phyloP scores from a whole-genome alignment of 371 early-diverging fungal genomes.

The Circinella umbellata region DNA sequence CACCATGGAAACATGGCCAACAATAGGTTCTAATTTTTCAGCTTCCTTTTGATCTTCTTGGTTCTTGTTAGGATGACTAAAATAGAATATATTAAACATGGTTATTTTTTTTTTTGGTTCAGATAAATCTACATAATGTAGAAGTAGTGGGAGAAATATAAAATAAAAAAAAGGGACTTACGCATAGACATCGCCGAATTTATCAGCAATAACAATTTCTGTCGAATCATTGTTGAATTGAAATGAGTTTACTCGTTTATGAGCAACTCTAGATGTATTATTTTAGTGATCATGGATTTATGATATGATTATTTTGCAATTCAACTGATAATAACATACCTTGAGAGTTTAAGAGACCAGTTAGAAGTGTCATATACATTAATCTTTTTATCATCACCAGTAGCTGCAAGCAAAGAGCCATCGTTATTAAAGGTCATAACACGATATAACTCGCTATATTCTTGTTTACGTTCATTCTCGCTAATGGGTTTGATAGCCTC shows the following conservation, averaged over 20 bases:
- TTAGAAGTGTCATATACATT: slow-evolving; percentile 68
- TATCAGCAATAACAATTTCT: slow-evolving; percentile 84
- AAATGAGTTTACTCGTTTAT: slow-evolving; percentile 75
- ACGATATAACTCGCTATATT: slow-evolving; percentile 54
- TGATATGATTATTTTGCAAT: no score
- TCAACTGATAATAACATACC: slow-evolving; percentile 28
- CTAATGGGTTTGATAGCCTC: slow-evolving; percentile 38
- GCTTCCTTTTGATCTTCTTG: slow-evolving; percentile 32
- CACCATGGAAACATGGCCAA: slow-evolving; percentile 95
- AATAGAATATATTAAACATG: not conserved
- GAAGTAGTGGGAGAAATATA: no score
- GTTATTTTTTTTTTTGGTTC: no score
- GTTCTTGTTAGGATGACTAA: slow-evolving; percentile 39
- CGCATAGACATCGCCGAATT: slow-evolving; percentile 94
- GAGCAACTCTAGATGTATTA: slow-evolving; percentile 42
- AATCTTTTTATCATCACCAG: slow-evolving; percentile 76
- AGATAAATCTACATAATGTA: no score
- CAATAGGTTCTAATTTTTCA: slow-evolving; percentile 63
- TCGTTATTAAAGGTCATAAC: slow-evolving; percentile 63
- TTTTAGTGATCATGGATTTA: no score
- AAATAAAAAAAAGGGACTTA: slow-evolving; percentile 26
- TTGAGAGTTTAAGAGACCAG: slow-evolving; percentile 61
- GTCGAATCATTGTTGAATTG: slow-evolving; percentile 64
- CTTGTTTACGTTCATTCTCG: slow-evolving; percentile 38
- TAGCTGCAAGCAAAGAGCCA: slow-evolving; percentile 64